Percentiles rank a stretch among this genome's conserved stretches.
phyloP scores from a whole-genome alignment of 108 stramenopile genomes.

The Skeletonema costatum region DNA sequence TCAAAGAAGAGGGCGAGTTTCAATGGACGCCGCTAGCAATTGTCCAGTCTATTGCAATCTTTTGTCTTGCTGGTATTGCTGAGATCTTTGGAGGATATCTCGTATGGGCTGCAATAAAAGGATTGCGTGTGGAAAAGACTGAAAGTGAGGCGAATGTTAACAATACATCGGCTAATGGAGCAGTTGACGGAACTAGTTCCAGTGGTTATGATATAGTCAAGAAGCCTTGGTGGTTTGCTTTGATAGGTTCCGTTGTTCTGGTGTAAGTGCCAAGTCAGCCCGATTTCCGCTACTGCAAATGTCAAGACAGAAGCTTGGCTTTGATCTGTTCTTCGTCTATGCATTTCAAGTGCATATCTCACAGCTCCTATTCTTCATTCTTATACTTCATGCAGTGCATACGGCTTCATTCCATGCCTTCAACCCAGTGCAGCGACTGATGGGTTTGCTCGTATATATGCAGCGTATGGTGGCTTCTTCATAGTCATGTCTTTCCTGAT shows the following conservation, averaged over 20 bases:
- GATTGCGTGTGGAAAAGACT: constrained; percentile 6
- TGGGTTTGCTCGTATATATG: constrained; percentile 83
- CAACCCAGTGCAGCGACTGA: constrained; percentile 63
- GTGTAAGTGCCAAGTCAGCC: neutral
- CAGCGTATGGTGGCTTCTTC: constrained; percentile 85
- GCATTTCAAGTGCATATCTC: too few species aligned
- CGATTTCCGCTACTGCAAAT: neutral
- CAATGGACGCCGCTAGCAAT: constrained; percentile 63
- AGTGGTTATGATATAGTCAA: constrained; percentile 4
- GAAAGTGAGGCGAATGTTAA: too few species aligned
- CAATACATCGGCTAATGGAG: neutral
- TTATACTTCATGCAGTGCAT: constrained; percentile 35
- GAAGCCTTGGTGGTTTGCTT: constrained; percentile 77
- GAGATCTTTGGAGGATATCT: constrained; percentile 86
- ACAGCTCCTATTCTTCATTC: too few species aligned
- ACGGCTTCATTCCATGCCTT: constrained; percentile 77
- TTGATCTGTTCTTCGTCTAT: neutral
- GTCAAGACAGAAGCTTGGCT: constrained; percentile 1
- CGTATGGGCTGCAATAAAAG: constrained; percentile 63
- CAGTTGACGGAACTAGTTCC: neutral
- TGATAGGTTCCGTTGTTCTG: constrained; percentile 64
- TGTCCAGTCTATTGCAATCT: constrained; percentile 59
- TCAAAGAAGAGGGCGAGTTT: constrained; percentile 34
- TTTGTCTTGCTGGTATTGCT: constrained; percentile 64
- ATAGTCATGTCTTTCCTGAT: constrained; percentile 73